These are phyloP conservation scores for Sextonia rubra DNA, from an alignment of 164 flowering plant genomes.

Conservation along the genomic window DNA sequence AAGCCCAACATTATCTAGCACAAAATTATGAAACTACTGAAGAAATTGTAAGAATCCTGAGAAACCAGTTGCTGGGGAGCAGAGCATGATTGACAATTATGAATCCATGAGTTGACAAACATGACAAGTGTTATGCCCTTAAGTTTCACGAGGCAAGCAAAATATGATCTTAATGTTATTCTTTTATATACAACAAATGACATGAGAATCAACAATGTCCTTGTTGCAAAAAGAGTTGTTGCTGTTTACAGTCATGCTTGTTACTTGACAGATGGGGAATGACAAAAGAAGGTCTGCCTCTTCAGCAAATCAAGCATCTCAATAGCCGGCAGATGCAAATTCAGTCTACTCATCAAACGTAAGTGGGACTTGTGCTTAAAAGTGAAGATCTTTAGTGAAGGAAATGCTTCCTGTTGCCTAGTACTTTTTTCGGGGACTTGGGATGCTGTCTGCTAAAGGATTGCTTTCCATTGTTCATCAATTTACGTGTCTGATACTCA, in stretches of 20 bases:
- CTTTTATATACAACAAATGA: background rate
- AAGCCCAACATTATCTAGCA: conserved; percentile 49
- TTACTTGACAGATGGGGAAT: background rate
- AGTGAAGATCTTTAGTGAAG: too few relatives aligned
- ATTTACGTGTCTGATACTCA: background rate
- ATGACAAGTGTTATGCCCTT: background rate
- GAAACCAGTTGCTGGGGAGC: conserved; percentile 40
- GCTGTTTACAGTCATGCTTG: background rate
- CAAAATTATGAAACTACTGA: conserved; percentile 43
- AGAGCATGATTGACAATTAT: background rate
- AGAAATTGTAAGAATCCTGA: conserved; percentile 31
- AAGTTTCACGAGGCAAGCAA: background rate
- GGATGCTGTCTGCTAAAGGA: background rate
- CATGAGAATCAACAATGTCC: too few relatives aligned
- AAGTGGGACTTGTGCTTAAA: background rate
- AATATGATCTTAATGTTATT: background rate
- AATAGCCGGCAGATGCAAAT: background rate
- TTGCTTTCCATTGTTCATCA: background rate
- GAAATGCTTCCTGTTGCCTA: too few relatives aligned
- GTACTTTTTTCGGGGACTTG: too few relatives aligned
- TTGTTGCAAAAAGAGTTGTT: background rate
- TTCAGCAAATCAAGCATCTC: background rate
- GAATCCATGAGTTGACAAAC: background rate
- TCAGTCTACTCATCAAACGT: background rate
- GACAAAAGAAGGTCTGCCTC: background rate